Evolutionary conservation across 2,329 filamentous ascomycete genomes (phyloP), one percentile per base, ranked within the genome.

Genomic region (Curvularia sp.): DNA sequence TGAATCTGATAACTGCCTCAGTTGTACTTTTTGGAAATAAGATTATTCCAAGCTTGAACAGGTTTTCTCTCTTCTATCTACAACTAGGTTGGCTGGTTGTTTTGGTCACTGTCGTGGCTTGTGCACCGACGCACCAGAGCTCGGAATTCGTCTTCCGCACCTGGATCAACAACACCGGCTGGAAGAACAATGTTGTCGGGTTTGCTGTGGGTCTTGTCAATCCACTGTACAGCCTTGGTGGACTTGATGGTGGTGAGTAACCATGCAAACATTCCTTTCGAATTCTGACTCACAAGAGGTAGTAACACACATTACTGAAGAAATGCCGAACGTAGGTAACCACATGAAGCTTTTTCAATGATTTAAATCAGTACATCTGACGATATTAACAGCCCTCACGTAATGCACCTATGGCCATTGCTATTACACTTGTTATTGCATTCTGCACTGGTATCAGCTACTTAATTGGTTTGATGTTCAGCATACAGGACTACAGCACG

Each of bases 361-460:
- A 27, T 6, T 10, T 23, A 19, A n/a, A 23, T 23, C 0, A 49
- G 10, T 13, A n/a, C 13, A n/a, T 1, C 46, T 49, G 18, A 34
- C 19, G 13, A 36, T 25, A 15, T 3, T 9, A n/a, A 18, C 36
- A 61, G 54, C 73, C 75, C 32, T 78, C 68, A 18, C 46, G 75
- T 32, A 80, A 77, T 7, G 75, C 75, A 0, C 79, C 78, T 4
- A 54, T 79, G 12, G 78, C 68, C 5, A 70, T 73, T 32, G 63
- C 76, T 12, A 80, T 78, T n/a, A 83, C 82, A 0, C 74, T 85
- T 13, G 70, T 60, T 8, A 83, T 84, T 49, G 83, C 81, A 5
- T 84, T 85, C 52, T 66, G 77, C 46, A 85, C 82, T 0, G 80
- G 80, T 3, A 65, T 84, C 12, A 74, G 78, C n/a, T 84, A 83